Evolutionary conservation across 2,329 filamentous ascomycete species (phyloP).

Genomic region (Elsinoe perseae): DNA sequence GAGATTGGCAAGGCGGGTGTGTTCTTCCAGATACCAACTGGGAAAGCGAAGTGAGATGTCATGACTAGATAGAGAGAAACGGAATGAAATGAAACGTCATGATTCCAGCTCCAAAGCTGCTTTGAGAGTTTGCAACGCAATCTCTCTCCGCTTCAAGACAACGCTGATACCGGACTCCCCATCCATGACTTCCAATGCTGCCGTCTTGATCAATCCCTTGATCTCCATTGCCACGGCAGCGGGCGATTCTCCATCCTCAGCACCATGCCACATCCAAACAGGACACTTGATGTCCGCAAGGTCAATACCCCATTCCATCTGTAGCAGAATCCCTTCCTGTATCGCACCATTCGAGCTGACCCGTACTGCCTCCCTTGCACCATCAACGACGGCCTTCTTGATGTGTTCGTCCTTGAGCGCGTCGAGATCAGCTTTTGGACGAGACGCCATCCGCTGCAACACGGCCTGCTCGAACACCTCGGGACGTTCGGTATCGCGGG

Average conservation of each 20-base stretch:
- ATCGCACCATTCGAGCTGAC: background rate
- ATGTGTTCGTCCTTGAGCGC: background rate
- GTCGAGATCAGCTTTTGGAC: constrained; percentile 1
- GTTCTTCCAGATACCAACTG: constrained; percentile 63
- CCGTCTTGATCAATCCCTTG: background rate
- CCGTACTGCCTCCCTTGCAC: background rate
- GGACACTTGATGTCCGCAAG: background rate
- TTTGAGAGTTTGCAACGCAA: background rate
- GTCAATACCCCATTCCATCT: constrained; percentile 5
- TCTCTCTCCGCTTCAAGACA: background rate
- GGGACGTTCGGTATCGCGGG: background rate
- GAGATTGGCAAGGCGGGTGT: constrained; percentile 53
- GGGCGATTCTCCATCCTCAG: background rate
- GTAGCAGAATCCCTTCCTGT: background rate
- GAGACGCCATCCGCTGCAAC: background rate
- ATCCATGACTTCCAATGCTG: background rate
- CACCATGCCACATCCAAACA: constrained; percentile 1
- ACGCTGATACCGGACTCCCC: background rate
- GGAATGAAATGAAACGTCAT: background rate
- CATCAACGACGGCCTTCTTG: constrained; percentile 1
- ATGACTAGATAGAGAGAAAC: background rate
- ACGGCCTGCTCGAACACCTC: constrained; percentile 1
- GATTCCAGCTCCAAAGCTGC: background rate
- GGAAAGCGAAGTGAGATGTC: constrained; percentile 36
- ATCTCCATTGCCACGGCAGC: background rate